Conservation (phyloP, 2,329 filamentous ascomycete genomes). For the Alternaria gaisen region DNA sequence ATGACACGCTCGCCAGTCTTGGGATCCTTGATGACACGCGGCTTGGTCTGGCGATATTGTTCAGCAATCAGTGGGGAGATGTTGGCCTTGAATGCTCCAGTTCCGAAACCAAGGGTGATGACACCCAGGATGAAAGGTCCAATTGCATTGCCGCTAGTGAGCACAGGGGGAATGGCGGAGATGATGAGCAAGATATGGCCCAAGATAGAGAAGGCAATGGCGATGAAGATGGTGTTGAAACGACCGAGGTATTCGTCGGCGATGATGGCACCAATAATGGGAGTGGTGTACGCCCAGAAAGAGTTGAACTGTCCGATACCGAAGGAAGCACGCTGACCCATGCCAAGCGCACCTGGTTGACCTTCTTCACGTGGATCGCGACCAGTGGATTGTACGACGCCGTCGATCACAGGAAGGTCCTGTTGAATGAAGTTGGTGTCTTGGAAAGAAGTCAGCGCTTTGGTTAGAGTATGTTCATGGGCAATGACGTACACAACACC, state of each 20-base stretch:
- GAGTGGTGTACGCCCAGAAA: conserved; percentile 54
- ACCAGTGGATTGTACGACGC: conserved; percentile 43
- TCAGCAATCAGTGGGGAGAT: conserved; percentile 73
- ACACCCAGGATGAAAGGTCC: conserved; percentile 62
- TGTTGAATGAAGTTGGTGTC: conserved; percentile 54
- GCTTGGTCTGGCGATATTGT: conserved; percentile 69
- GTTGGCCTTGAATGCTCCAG: conserved; percentile 58
- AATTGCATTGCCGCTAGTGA: conserved; percentile 55
- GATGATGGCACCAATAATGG: conserved; percentile 64
- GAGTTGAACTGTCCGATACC: conserved; percentile 51
- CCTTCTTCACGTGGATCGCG: conserved; percentile 40
- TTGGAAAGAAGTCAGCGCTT: conserved; percentile 20
- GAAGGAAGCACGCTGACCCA: conserved; percentile 50
- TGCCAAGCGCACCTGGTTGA: conserved; percentile 47
- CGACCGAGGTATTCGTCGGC: conserved; percentile 67
- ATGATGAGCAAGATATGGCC: conserved; percentile 65
- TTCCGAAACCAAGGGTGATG: conserved; percentile 57
- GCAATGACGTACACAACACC: conserved; percentile 64
- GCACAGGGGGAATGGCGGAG: conserved; percentile 61
- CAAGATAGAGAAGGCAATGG: conserved; percentile 58
- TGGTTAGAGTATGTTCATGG: neutral
- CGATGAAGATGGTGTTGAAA: conserved; percentile 68
- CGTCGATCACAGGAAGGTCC: conserved; percentile 47
- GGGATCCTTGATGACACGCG: conserved; percentile 63
- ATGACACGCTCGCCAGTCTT: conserved; percentile 72